These are phyloP conservation scores for Rhizophora apiculata DNA, from an alignment of 345 rosid species.

Conservation along the genomic window DNA sequence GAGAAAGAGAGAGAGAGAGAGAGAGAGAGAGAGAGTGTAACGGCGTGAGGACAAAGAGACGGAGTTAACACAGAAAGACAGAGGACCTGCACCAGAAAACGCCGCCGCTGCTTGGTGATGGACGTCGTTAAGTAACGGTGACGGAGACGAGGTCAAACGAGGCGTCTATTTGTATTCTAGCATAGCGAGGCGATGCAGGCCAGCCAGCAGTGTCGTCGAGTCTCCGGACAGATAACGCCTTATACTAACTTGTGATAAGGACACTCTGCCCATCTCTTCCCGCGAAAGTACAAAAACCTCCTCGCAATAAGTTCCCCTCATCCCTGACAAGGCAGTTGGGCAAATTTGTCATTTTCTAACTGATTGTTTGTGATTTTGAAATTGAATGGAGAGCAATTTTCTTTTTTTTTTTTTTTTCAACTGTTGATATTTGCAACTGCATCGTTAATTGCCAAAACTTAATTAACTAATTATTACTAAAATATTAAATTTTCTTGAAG, in stretches of 20 bases:
- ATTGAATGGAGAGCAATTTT: no score
- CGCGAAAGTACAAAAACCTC: no score
- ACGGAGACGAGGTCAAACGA: constrained; percentile 27
- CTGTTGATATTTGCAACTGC: no score
- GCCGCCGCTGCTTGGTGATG: constrained; percentile 7
- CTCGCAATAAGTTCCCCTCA: no score
- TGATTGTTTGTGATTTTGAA: no score
- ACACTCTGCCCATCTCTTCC: no score
- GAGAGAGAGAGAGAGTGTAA: constrained; percentile 13
- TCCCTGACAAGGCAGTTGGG: no score
- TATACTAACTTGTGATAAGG: not conserved
- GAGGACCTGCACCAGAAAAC: constrained; percentile 24
- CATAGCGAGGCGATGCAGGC: not conserved
- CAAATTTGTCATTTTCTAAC: no score
- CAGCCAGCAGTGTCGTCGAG: not conserved
- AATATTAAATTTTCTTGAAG: no score
- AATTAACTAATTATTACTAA: no score
- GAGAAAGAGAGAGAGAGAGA: constrained; percentile 17
- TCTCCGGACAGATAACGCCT: not conserved
- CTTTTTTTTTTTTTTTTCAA: no score
- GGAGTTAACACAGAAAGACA: constrained; percentile 14
- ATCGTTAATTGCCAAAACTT: no score
- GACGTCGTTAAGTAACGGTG: constrained; percentile 44
- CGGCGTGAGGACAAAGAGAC: constrained; percentile 41
- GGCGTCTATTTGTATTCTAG: constrained; percentile 24